Evolutionary conservation across 2,329 filamentous ascomycete species (phyloP), one percentile per base, ranked within the genome.

Genomic region (Phialemoniopsis sp.): DNA sequence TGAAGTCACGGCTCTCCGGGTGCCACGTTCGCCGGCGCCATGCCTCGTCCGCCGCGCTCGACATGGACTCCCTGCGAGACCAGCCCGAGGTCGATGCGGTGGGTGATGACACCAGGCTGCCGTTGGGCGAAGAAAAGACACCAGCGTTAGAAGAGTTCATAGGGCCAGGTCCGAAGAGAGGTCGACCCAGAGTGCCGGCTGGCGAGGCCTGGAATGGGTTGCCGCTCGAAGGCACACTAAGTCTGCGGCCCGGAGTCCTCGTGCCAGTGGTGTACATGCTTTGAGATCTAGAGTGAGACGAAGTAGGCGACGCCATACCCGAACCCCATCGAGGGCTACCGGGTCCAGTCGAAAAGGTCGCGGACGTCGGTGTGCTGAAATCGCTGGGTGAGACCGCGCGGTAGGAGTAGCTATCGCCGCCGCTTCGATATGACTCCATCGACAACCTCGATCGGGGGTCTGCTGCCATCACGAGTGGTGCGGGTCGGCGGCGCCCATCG

Each of bases 11-110:
- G 43, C 81, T 85, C 45, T 89, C 87, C 1, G 89, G 87, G 61
- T 96, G 90, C 90, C 90, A 96, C 3, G 90, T 96, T 38, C 89
- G 78, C 45, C 90, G 74, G 47, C 89, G 80, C 77, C 82, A 87
- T 40, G 87, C 85, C 32, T 89, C 82, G 46, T 95, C 89, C 1
- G 76, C 66, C 15, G 72, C 68, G 37, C 73, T 78, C 8, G 74
- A 67, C 3, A 69, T 68, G 0, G 86, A 85, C 31, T 89, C 85
- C 32, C 83, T 73, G 21, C 84, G 69, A 5, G 77, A 73, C 62
- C 80, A 84, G 8, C 72, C 69, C 28, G 82, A 78, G 1, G 75
- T 72, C 1, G 82, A 79, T 32, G 68, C 74, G 1, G 80, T 85
- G 5, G 89, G 89, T 2, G 73, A 72, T 66, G 87, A 46, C 62